Conservation (phyloP, 2,329 filamentous ascomycete genomes). For the Phaeomoniella chlamydospora region DNA sequence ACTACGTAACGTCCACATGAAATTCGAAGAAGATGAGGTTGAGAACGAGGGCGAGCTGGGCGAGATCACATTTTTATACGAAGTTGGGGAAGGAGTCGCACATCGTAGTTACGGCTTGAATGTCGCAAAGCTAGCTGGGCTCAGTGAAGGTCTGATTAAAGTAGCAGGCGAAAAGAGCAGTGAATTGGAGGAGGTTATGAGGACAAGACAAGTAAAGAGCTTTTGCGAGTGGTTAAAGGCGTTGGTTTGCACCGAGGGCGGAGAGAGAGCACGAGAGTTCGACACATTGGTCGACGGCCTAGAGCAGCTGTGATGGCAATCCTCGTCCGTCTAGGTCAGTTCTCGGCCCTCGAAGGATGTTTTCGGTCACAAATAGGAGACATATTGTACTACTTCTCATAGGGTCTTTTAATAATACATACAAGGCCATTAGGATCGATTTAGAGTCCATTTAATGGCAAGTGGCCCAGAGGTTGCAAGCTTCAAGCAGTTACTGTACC, state of each 20-base stretch:
- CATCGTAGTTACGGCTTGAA: slow-evolving; percentile 92
- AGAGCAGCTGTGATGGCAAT: not conserved
- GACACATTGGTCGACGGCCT: not conserved
- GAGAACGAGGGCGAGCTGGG: slow-evolving; percentile 37
- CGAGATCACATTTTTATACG: slow-evolving; percentile 88
- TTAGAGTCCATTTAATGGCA: too few relatives aligned
- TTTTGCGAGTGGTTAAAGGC: slow-evolving; percentile 14
- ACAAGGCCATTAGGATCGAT: too few relatives aligned
- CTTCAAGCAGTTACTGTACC: too few relatives aligned
- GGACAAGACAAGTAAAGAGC: slow-evolving; percentile 40
- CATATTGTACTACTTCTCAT: too few relatives aligned
- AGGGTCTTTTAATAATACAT: too few relatives aligned
- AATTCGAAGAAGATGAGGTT: slow-evolving; percentile 48
- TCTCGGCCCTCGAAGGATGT: too few relatives aligned
- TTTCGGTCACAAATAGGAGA: too few relatives aligned
- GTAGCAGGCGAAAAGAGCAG: slow-evolving; percentile 65
- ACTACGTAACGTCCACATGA: slow-evolving; percentile 86
- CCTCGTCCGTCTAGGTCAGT: too few relatives aligned
- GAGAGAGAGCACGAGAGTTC: not conserved
- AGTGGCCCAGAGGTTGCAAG: too few relatives aligned
- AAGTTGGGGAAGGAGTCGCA: slow-evolving; percentile 78
- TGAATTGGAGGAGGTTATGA: slow-evolving; percentile 64
- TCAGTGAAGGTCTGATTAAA: slow-evolving; percentile 64
- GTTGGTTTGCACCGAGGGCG: not conserved
- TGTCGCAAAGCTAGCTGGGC: slow-evolving; percentile 70